Conservation (phyloP, 306 rosid genomes). For the Vicia villosa region DNA sequence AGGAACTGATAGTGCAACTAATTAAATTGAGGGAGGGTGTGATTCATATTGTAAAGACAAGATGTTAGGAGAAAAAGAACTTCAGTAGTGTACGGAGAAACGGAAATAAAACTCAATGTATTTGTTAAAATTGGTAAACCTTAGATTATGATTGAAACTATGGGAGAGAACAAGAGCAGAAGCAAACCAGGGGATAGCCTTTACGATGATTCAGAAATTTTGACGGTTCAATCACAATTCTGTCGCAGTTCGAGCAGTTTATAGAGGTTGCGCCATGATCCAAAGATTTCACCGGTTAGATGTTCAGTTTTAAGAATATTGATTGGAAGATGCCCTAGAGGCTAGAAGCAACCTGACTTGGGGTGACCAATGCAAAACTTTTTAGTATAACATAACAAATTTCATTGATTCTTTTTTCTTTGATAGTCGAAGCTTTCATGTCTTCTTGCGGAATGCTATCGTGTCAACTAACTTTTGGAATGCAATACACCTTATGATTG, state of each 20-base stretch:
- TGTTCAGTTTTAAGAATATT: not conserved
- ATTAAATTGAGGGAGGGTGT: not conserved
- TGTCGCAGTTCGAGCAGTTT: not conserved
- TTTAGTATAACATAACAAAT: not conserved
- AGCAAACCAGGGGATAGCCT: not conserved
- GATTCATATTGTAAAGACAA: not conserved
- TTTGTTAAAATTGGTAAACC: slow-evolving; percentile 1
- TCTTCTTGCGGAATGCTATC: too few species aligned
- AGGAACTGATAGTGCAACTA: too few species aligned
- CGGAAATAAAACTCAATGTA: not conserved
- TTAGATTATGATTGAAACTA: slow-evolving; percentile 3
- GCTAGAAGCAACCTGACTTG: not conserved
- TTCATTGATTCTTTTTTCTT: not conserved
- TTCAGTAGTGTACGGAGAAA: not conserved
- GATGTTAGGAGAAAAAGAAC: not conserved
- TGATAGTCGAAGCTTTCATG: not conserved
- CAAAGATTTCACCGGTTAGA: not conserved
- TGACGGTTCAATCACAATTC: not conserved
- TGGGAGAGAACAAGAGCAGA: not conserved
- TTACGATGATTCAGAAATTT: not conserved
- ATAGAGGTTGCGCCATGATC: not conserved
- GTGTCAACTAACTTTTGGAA: too few species aligned
- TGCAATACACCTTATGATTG: not conserved
- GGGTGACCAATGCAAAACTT: not conserved
- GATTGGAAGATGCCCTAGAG: not conserved